Conservation (phyloP, 495 filamentous ascomycete species). For the Penicillium turbatum region DNA sequence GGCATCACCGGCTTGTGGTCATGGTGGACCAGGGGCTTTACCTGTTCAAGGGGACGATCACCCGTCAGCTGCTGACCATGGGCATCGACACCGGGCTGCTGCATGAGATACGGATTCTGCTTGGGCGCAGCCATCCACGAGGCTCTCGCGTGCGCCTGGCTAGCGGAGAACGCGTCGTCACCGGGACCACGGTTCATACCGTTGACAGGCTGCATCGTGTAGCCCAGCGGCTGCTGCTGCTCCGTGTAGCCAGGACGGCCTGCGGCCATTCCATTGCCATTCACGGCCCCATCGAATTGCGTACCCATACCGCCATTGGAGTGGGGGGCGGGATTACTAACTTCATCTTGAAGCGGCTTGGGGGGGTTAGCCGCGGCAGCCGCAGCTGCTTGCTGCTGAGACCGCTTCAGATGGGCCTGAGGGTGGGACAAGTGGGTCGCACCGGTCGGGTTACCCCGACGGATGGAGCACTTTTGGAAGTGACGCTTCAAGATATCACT, state of each 20-base stretch:
- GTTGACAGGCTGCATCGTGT: constrained; percentile 44
- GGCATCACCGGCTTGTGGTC: constrained; percentile 45
- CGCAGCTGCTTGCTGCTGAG: constrained; percentile 44
- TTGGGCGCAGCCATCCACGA: constrained; percentile 47
- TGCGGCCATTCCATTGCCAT: constrained; percentile 41
- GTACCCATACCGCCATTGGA: constrained; percentile 44
- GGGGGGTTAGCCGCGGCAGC: constrained; percentile 53
- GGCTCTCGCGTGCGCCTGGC: constrained; percentile 37
- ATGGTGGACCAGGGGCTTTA: constrained; percentile 43
- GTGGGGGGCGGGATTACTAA: constrained; percentile 42
- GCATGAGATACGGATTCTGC: constrained; percentile 48
- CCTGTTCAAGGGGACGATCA: constrained; percentile 49
- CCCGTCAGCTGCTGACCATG: constrained; percentile 45
- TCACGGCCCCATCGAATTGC: constrained; percentile 45
- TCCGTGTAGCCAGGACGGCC: constrained; percentile 40
- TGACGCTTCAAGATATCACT: constrained; percentile 98
- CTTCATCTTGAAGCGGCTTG: constrained; percentile 47
- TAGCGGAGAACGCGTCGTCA: constrained; percentile 38
- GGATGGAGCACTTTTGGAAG: constrained; percentile 95
- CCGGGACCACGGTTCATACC: constrained; percentile 43
- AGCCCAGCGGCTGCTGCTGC: constrained; percentile 47
- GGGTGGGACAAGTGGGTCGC: constrained; percentile 89
- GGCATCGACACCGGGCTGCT: constrained; percentile 40
- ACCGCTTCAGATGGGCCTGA: constrained; percentile 79
- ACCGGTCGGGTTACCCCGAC: constrained; percentile 89